These are phyloP conservation scores for Rhizomucor pusillus DNA, from an alignment of 371 early-diverging fungal species.

Conservation along the genomic window DNA sequence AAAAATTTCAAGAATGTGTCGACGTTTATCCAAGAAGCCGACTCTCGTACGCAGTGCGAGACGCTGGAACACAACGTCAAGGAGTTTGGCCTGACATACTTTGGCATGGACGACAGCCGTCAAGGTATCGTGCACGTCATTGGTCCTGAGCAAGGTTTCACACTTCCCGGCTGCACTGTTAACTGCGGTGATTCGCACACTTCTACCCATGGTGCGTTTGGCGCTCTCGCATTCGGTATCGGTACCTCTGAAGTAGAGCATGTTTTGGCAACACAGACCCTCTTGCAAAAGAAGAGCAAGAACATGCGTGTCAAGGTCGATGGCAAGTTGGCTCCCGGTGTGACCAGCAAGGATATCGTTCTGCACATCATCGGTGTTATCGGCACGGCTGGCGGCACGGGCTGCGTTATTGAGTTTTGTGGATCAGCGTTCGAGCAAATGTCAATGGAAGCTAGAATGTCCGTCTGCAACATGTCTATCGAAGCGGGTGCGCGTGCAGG, in stretches of 20 bases:
- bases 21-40: slow-evolving; percentile 62
- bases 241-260: slow-evolving; percentile 76
- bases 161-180: slow-evolving; percentile 68
- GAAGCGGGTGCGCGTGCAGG: slow-evolving; percentile 75
- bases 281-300: slow-evolving; percentile 64
- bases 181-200: slow-evolving; percentile 77
- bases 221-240: slow-evolving; percentile 73
- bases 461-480: slow-evolving; percentile 74
- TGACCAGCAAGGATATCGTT: slow-evolving; percentile 66
- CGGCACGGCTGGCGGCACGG: slow-evolving; percentile 72
- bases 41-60: slow-evolving; percentile 61
- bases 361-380: slow-evolving; percentile 69
- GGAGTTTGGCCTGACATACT: slow-evolving; percentile 67
- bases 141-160: slow-evolving; percentile 77
- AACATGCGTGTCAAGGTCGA: slow-evolving; percentile 65
- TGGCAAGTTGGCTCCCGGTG: slow-evolving; percentile 50
- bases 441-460: slow-evolving; percentile 71
- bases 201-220: slow-evolving; percentile 74
- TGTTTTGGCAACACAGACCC: slow-evolving; percentile 70
- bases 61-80: slow-evolving; percentile 65
- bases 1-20: slow-evolving; percentile 54
- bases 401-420: slow-evolving; percentile 67
- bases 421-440: slow-evolving; percentile 42
- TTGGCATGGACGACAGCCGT: slow-evolving; percentile 61
- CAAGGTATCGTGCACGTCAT: slow-evolving; percentile 76